phyloP scores from a whole-genome alignment of 371 early-diverging fungal species.

The Rhizopus delemar region DNA sequence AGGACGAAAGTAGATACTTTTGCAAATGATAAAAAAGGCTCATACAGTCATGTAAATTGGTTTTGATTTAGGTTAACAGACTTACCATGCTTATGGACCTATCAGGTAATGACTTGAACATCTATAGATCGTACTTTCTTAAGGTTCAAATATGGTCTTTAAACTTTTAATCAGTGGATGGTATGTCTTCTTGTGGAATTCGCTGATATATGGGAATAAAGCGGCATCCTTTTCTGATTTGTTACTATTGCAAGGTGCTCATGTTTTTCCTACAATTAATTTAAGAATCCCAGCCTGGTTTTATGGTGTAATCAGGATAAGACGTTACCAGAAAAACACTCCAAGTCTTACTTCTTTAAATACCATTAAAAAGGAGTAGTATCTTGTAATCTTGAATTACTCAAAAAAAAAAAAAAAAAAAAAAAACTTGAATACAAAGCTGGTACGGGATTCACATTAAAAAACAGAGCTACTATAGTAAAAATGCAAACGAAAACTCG shows the following conservation, averaged over 20 bases:
- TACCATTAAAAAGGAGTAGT: too few relatives aligned
- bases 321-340: too few relatives aligned
- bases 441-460: too few relatives aligned
- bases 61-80: slow-evolving; percentile 35
- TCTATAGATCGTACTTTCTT: slow-evolving; percentile 25
- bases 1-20: not conserved
- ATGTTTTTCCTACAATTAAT: slow-evolving; percentile 22
- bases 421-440: too few relatives aligned
- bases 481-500: too few relatives aligned
- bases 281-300: too few relatives aligned
- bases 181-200: slow-evolving; percentile 41
- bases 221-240: slow-evolving; percentile 25
- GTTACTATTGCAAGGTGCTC: slow-evolving; percentile 20
- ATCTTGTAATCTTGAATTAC: too few relatives aligned
- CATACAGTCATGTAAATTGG: not conserved
- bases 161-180: slow-evolving; percentile 41
- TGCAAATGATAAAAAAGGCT: too few relatives aligned
- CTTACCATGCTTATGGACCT: slow-evolving; percentile 50
- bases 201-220: slow-evolving; percentile 44
- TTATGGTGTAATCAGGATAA: too few relatives aligned
- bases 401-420: slow-evolving; percentile 4
- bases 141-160: slow-evolving; percentile 17
- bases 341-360: too few relatives aligned
- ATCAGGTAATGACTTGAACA: slow-evolving; percentile 36
- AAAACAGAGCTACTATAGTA: too few relatives aligned